Evolutionary conservation across 2,329 filamentous ascomycete genomes (phyloP), one percentile per base, ranked within the genome.

Genomic region (Waltergamsia citrina): DNA sequence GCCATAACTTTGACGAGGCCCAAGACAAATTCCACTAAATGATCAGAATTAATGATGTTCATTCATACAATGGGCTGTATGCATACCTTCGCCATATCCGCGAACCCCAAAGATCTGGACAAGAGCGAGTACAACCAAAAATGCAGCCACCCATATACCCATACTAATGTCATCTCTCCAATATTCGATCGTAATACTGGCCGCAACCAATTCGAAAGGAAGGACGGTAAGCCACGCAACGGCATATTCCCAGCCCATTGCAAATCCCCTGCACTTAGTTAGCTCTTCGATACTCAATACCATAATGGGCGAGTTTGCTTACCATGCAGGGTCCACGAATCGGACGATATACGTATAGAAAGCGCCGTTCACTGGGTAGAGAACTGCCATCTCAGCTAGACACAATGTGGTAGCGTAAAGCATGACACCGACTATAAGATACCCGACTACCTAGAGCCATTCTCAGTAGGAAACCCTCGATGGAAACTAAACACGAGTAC

Each of bases 221-320:
- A 74, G 83, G 0, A 81, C 85, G 38, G 80, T 74, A 14, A 76
- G 67, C 80, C 79, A 88, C 23, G 71, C 78, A 49, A 86, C 86
- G 78, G 80, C 87, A 57, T 88, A 88, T 38, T 85, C 78, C 82
- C 82, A 88, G 15, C 84, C 83, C 69, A 87, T 81, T 14, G 81
- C 70, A 46, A 87, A 87, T 6, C 81, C 81, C 30, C n/a, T n/a
- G n/a, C n/a, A n/a, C n/a, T n/a, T n/a, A n/a, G n/a, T n/a, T n/a
- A n/a, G n/a, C n/a, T n/a, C n/a, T n/a, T n/a, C n/a, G n/a, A n/a
- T n/a, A n/a, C n/a, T n/a, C n/a, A n/a, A n/a, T n/a, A n/a, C n/a
- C n/a, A n/a, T n/a, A n/a, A n/a, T n/a, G n/a, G n/a, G n/a, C n/a
- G n/a, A n/a, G n/a, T n/a, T n/a, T n/a, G n/a, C n/a, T n/a, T n/a